Evolutionary conservation across 805 yeast genomes (phyloP).

Genomic region (Candida railenensis): DNA sequence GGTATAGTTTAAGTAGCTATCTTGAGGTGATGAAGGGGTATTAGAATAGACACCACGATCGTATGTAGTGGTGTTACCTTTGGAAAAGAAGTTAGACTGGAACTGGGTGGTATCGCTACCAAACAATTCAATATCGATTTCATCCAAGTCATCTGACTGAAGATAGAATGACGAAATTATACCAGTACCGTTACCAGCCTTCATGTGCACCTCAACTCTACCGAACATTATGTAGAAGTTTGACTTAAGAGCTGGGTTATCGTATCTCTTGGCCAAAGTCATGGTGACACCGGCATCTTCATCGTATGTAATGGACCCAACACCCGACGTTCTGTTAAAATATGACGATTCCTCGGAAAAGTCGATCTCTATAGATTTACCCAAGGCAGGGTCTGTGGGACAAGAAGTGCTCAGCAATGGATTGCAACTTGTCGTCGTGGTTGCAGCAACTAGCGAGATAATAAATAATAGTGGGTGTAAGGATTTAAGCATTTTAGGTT

Average conservation of each 20-base stretch:
- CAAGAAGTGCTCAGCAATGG: constrained; percentile 23
- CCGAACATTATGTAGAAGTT: constrained; percentile 87
- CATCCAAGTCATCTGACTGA: constrained; percentile 81
- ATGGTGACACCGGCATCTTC: constrained; percentile 56
- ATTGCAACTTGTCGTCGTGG: constrained; percentile 15
- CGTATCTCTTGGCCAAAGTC: constrained; percentile 57
- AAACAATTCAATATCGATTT: constrained; percentile 81
- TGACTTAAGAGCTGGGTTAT: constrained; percentile 74
- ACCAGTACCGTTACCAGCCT: constrained; percentile 76
- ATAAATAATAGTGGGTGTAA: background rate
- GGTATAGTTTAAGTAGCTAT: constrained; percentile 68
- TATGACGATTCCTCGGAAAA: constrained; percentile 48
- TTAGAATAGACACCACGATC: constrained; percentile 75
- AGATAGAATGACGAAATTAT: constrained; percentile 76
- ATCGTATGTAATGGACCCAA: constrained; percentile 30
- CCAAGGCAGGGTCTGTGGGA: constrained; percentile 57
- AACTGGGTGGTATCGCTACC: constrained; percentile 76
- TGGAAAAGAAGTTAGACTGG: constrained; percentile 76
- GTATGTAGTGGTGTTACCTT: constrained; percentile 73
- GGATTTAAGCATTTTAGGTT: background rate
- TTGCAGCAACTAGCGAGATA: background rate
- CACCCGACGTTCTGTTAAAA: constrained; percentile 42
- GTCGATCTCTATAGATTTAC: constrained; percentile 49
- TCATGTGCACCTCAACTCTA: constrained; percentile 62
- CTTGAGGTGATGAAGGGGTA: constrained; percentile 51